These are phyloP conservation scores for Medicago ruthenica DNA, from an alignment of 306 rosid species.

Conservation along the genomic window DNA sequence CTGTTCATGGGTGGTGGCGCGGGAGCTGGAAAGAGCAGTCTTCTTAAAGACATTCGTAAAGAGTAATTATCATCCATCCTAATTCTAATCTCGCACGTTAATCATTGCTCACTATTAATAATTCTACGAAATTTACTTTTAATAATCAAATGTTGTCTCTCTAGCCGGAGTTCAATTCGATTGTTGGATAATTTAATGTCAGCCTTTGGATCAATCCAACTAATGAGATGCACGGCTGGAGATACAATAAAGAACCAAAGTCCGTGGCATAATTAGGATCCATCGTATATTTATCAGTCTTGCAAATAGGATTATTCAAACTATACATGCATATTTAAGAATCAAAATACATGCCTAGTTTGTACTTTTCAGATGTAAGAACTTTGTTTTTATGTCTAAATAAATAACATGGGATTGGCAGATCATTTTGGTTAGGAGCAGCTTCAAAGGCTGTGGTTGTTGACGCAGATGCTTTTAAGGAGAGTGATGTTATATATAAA, in stretches of 20 bases:
- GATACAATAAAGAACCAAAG: too few relatives aligned
- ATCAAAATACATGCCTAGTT: background rate
- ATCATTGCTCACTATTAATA: background rate
- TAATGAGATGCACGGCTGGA: too few relatives aligned
- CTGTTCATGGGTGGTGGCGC: constrained; percentile 96
- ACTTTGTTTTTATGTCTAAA: background rate
- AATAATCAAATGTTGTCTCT: background rate
- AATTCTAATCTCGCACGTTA: background rate
- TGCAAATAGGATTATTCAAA: background rate
- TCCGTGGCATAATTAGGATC: too few relatives aligned
- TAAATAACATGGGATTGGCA: background rate
- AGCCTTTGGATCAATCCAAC: too few relatives aligned
- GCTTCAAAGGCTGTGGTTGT: background rate
- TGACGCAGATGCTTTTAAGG: background rate
- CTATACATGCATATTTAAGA: too few relatives aligned
- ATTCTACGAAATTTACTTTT: too few relatives aligned
- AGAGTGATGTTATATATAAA: background rate
- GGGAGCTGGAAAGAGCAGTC: constrained; percentile 98
- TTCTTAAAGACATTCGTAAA: constrained; percentile 78
- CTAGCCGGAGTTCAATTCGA: background rate
- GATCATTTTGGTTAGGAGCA: constrained; percentile 1
- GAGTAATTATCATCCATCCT: constrained; percentile 50
- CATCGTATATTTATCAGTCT: background rate
- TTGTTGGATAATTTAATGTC: too few relatives aligned
- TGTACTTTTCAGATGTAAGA: background rate